Percentiles rank a stretch among this genome's conserved stretches.
phyloP scores from a whole-genome alignment of 768 basidiomycete species.

The Phlebiopsis flavidoalba region DNA sequence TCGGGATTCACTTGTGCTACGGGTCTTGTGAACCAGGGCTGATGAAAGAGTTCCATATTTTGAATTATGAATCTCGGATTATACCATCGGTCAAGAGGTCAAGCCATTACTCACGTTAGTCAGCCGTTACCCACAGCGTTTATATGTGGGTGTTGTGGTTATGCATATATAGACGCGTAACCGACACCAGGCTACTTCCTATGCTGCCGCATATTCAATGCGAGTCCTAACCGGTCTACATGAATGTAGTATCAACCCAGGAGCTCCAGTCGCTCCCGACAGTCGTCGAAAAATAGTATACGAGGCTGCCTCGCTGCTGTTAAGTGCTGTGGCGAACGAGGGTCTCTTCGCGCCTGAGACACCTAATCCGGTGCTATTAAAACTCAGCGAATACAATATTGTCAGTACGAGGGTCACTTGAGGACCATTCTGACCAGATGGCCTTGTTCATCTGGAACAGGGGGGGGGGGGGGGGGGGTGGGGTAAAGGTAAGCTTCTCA shows the following conservation, averaged over 20 bases:
- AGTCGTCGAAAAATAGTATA: neutral
- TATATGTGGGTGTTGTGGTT: no score
- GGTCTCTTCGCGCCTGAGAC: neutral
- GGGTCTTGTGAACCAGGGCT: no score
- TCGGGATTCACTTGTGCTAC: no score
- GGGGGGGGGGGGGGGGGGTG: neutral
- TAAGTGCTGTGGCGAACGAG: neutral
- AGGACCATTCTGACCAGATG: slow-evolving; percentile 1
- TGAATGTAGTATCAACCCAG: neutral
- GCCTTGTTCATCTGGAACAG: neutral
- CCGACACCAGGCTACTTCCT: no score
- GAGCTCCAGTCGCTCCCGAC: neutral
- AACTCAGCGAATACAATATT: slow-evolving; percentile 1
- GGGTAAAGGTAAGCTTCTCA: neutral
- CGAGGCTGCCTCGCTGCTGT: neutral
- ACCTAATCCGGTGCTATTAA: neutral
- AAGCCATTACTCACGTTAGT: no score
- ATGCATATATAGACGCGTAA: no score
- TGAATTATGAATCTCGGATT: no score
- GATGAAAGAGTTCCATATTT: no score
- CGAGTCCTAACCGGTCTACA: neutral
- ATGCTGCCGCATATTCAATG: neutral
- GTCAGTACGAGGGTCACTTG: neutral
- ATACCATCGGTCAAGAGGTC: no score
- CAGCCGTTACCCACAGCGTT: no score